Evolutionary conservation across 2,329 filamentous ascomycete genomes (phyloP), one percentile per base, ranked within the genome.

Genomic region (Curvularia hawaiiensis): DNA sequence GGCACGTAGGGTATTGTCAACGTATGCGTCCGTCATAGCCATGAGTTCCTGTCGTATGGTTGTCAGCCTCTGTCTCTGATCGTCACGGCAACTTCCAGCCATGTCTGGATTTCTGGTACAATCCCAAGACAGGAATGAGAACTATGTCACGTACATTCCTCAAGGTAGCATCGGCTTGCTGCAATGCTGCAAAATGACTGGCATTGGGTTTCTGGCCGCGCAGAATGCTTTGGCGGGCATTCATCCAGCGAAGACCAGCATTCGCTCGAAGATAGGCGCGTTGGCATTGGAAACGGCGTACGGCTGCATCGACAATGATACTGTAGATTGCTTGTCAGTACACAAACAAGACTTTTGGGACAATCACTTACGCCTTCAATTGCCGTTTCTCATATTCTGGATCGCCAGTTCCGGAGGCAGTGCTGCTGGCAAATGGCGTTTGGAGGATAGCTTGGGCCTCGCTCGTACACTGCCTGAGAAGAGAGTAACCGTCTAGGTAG

Each of bases 201-300:
- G 79, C 74, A 47, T 79, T 77, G 9, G 83, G 78, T 58, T 77
- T 78, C 57, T 82, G 79, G 12, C 82, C 83, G 52, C 81, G 78
- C 30, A 87, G 70, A 18, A 85, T 73, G 52, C 79, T 78, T 31
- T 79, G 74, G 28, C 86, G 79, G 35, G 80, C 75, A 59, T 84
- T 83, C 61, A 83, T 78, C 86, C 86, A 88, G 66, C 85, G 78
- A 58, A 83, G 76, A 4, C 82, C 85, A 20, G 85, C 84, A 3
- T 83, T 81, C 14, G 83, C 83, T 60, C 81, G 81, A 4, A 88
- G 78, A 64, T 87, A 88, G 52, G 85, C 81, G 62, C 83, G 83
- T 69, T 88, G 85, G 46, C 84, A 85, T 68, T 83, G 82, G 73
- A 88, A 87, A 4, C 86, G 82, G 47, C 86, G 81, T 35, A 84